A percentile compares a stretch with the other conserved stretches of the same genome.
These are phyloP conservation scores for Pseudogymnoascus sp. DNA, from an alignment of 2,329 filamentous ascomycete species.

Conservation along the genomic window DNA sequence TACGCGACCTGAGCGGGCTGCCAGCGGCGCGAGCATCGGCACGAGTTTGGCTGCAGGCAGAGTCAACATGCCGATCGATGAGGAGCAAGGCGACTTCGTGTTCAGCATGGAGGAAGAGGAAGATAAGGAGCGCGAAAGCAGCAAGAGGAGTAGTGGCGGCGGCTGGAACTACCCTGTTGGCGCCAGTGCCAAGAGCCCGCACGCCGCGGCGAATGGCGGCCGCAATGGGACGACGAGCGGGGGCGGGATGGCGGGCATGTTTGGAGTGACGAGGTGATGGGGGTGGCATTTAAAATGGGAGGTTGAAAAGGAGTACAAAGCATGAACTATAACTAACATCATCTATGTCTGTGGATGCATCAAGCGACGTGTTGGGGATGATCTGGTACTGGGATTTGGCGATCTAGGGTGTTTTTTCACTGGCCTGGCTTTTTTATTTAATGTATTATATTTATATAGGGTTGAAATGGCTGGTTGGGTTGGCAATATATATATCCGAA, in stretches of 20 bases:
- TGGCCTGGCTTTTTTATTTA: constrained; percentile 4
- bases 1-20: constrained; percentile 46
- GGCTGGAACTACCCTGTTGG: constrained; percentile 23
- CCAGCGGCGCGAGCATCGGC: constrained; percentile 48
- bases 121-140: constrained; percentile 41
- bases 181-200: constrained; percentile 18
- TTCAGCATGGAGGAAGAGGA: constrained; percentile 60
- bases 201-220: constrained; percentile 10
- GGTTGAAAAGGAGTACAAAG: constrained; percentile 7
- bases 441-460: constrained; percentile 8
- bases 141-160: constrained; percentile 33
- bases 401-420: neutral
- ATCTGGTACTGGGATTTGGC: constrained; percentile 2
- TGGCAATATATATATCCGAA: constrained; percentile 5
- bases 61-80: constrained; percentile 57
- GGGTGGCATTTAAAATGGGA: neutral
- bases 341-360: neutral
- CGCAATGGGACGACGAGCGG: constrained; percentile 9
- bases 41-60: constrained; percentile 36
- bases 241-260: constrained; percentile 10
- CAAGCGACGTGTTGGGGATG: constrained; percentile 4
- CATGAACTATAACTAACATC: constrained; percentile 7
- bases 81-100: constrained; percentile 56
- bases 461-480: neutral
- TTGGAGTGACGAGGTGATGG: constrained; percentile 9